Conservation (phyloP, 2,329 filamentous ascomycete species). For the Fusarium agapanthi region DNA sequence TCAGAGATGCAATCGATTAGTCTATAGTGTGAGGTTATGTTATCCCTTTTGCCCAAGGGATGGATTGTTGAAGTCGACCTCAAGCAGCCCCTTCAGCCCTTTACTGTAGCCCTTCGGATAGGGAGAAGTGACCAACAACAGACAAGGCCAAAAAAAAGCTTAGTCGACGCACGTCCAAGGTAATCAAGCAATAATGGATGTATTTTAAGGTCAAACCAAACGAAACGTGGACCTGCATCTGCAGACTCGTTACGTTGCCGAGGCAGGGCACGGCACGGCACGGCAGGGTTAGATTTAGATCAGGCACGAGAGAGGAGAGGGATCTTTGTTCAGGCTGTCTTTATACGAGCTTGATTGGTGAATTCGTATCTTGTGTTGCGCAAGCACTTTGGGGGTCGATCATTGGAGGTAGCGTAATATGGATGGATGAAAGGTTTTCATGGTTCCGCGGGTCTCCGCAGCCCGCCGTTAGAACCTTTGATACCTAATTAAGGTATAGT, state of each 20-base stretch:
- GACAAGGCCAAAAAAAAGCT: background rate
- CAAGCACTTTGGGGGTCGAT: constrained; percentile 5
- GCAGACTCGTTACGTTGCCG: constrained; percentile 2
- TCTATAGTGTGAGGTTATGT: background rate
- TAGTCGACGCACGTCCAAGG: background rate
- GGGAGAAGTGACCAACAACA: background rate
- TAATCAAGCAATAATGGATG: constrained; percentile 14
- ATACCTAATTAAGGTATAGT: background rate
- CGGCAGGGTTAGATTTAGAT: constrained; percentile 12
- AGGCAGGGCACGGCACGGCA: background rate
- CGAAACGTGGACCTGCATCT: background rate
- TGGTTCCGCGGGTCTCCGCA: background rate
- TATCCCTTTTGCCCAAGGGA: background rate
- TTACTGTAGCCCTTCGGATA: background rate
- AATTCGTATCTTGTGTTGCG: constrained; percentile 12
- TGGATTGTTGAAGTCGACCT: background rate
- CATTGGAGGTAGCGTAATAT: constrained; percentile 6
- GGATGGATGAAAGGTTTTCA: background rate
- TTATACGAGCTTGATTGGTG: constrained; percentile 19
- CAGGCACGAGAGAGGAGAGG: constrained; percentile 19
- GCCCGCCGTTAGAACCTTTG: background rate
- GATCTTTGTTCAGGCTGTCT: background rate
- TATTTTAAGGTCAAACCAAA: constrained; percentile 31
- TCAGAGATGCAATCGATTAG: background rate
- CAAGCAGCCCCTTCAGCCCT: background rate